These are phyloP conservation scores for Trametes hirsuta DNA, from an alignment of 1,284 basidiomycete species.

Conservation along the genomic window DNA sequence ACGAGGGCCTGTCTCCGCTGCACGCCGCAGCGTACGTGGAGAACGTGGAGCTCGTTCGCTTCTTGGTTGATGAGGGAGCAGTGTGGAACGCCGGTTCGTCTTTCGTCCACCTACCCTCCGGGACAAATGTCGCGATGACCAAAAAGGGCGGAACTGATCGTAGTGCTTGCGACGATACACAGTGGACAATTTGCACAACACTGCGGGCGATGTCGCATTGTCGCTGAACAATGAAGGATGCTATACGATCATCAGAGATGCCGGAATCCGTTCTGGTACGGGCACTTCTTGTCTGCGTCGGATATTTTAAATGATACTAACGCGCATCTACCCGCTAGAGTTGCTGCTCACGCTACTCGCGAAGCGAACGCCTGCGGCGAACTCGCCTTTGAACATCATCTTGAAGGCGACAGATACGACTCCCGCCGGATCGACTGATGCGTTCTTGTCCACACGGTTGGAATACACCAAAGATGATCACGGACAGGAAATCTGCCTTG, in stretches of 20 bases:
- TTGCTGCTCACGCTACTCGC: constrained; percentile 66
- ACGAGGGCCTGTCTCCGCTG: constrained; percentile 78
- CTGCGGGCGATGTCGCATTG: constrained; percentile 87
- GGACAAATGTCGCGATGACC: constrained; percentile 42
- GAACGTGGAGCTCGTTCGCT: constrained; percentile 61
- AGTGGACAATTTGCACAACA: constrained; percentile 82
- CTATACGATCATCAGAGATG: constrained; percentile 81
- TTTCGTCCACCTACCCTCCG: neutral
- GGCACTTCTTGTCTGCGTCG: neutral
- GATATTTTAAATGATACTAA: constrained; percentile 6
- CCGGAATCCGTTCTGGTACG: constrained; percentile 84
- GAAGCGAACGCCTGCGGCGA: constrained; percentile 40
- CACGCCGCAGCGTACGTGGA: constrained; percentile 88
- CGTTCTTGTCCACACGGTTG: constrained; percentile 77
- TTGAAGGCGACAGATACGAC: constrained; percentile 63
- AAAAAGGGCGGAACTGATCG: constrained; percentile 71
- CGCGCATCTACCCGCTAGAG: constrained; percentile 45
- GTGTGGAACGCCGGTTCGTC: constrained; percentile 86
- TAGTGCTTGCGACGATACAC: neutral
- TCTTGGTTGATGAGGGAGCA: constrained; percentile 82
- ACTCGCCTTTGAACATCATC: constrained; percentile 50
- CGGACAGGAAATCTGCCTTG: constrained; percentile 82
- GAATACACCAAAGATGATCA: constrained; percentile 72
- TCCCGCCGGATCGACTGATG: constrained; percentile 73
- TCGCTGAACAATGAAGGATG: constrained; percentile 79